phyloP scores from a whole-genome alignment of 2,329 filamentous ascomycete species.

The Colletotrichum sp. region DNA sequence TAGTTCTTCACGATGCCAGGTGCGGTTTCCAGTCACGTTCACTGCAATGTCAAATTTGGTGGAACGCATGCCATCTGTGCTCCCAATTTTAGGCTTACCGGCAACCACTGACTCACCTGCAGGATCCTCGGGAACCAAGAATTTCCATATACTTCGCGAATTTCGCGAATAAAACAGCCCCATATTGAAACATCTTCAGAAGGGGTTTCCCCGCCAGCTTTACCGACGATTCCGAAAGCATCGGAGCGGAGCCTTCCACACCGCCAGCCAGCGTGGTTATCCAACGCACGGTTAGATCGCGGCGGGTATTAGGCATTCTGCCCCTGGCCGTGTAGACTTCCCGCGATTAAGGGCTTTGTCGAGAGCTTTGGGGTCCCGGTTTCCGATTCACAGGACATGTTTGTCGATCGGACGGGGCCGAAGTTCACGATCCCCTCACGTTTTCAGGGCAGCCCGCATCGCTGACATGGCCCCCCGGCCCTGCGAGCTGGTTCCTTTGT shows the following conservation, averaged over 20 bases:
- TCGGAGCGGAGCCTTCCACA: neutral
- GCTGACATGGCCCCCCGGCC: neutral
- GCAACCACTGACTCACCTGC: neutral
- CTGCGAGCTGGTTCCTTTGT: slow-evolving; percentile 6
- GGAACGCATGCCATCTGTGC: neutral
- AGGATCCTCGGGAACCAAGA: neutral
- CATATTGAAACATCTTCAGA: neutral
- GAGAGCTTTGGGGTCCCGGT: neutral
- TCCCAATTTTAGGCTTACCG: neutral
- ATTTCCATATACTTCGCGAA: neutral
- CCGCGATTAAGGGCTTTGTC: neutral
- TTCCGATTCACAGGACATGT: slow-evolving; percentile 8
- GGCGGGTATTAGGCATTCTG: neutral
- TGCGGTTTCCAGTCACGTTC: neutral
- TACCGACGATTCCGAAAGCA: neutral
- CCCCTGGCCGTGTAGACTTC: neutral
- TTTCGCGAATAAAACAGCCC: neutral
- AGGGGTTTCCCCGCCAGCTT: neutral
- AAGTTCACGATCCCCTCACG: slow-evolving; percentile 13
- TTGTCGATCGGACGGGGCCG: slow-evolving; percentile 14
- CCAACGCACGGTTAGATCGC: neutral
- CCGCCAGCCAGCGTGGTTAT: neutral
- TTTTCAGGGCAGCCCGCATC: slow-evolving; percentile 13
- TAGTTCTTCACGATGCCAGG: neutral
- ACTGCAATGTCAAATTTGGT: neutral